Percentiles rank a stretch among this genome's conserved stretches.
These are phyloP conservation scores for Eragrostis curvula DNA, from an alignment of 176 grass and related monocot species.

Conservation along the genomic window DNA sequence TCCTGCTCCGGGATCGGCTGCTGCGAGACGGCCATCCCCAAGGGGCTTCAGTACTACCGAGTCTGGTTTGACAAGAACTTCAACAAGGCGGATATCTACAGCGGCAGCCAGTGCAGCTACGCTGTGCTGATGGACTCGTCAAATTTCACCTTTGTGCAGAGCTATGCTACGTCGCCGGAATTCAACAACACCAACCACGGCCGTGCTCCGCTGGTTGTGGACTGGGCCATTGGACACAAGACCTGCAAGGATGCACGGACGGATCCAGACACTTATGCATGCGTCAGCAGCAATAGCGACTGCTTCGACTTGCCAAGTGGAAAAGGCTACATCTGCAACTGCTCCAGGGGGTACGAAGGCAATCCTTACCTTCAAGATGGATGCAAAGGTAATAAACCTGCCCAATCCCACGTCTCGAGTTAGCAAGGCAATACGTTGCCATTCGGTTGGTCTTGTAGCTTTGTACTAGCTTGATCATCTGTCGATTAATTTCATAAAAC, in stretches of 20 bases:
- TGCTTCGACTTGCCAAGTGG: neutral
- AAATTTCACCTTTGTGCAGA: neutral
- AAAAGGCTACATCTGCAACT: constrained; percentile 33
- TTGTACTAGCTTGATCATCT: too few species aligned
- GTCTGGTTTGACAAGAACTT: neutral
- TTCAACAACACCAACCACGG: neutral
- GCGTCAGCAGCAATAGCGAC: neutral
- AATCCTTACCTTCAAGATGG: constrained; percentile 2
- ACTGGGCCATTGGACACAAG: constrained; percentile 37
- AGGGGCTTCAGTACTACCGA: neutral
- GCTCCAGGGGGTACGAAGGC: neutral
- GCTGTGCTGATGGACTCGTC: constrained; percentile 21
- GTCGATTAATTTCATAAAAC: too few species aligned
- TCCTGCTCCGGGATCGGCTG: constrained; percentile 56
- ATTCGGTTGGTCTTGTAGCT: too few species aligned
- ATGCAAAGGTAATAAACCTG: constrained; percentile 1
- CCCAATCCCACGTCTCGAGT: neutral
- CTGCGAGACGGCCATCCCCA: constrained; percentile 38
- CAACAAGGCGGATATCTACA: neutral
- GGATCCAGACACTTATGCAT: neutral
- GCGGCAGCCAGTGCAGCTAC: constrained; percentile 24
- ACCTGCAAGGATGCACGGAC: neutral
- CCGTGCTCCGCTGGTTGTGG: neutral
- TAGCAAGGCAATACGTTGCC: too few species aligned
- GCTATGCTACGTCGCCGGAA: neutral